Evolutionary conservation across 164 flowering plant species (phyloP).

Genomic region (Brasenia schreberi): DNA sequence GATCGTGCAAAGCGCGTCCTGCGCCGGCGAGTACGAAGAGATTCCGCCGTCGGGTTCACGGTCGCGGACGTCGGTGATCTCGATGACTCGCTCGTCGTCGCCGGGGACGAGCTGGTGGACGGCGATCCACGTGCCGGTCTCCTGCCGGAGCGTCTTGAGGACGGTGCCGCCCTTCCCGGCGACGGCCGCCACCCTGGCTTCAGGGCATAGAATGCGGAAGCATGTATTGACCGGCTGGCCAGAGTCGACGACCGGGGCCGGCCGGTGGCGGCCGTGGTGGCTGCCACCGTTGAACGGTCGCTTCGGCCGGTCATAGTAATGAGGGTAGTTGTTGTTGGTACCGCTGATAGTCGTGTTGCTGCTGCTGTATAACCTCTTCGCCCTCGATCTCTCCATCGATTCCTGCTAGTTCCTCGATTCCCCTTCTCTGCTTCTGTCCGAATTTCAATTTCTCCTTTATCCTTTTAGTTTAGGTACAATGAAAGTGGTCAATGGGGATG

Average conservation of each 20-base stretch:
- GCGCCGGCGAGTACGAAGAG: slow-evolving; percentile 74
- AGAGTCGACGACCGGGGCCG: slow-evolving; percentile 21
- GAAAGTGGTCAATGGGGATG: too few relatives aligned
- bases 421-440: too few relatives aligned
- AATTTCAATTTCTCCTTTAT: too few relatives aligned
- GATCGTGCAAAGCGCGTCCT: slow-evolving; percentile 74
- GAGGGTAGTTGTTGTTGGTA: not conserved
- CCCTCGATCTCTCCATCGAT: not conserved
- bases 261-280: slow-evolving; percentile 30
- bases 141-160: slow-evolving; percentile 75
- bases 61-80: slow-evolving; percentile 71
- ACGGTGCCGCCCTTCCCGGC: slow-evolving; percentile 90
- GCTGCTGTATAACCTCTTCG: not conserved
- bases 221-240: slow-evolving; percentile 38
- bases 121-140: slow-evolving; percentile 95
- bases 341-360: not conserved
- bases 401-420: too few relatives aligned
- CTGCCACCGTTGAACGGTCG: not conserved
- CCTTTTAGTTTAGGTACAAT: too few relatives aligned
- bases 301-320: not conserved
- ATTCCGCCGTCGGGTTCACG: slow-evolving; percentile 76
- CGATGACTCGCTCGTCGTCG: slow-evolving; percentile 88
- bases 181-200: slow-evolving; percentile 73
- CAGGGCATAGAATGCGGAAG: slow-evolving; percentile 79
- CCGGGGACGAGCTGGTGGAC: slow-evolving; percentile 76